Evolutionary conservation across 2,329 filamentous ascomycete genomes (phyloP), one percentile per base, ranked within the genome.

Genomic region (Aspergillus hortae): DNA sequence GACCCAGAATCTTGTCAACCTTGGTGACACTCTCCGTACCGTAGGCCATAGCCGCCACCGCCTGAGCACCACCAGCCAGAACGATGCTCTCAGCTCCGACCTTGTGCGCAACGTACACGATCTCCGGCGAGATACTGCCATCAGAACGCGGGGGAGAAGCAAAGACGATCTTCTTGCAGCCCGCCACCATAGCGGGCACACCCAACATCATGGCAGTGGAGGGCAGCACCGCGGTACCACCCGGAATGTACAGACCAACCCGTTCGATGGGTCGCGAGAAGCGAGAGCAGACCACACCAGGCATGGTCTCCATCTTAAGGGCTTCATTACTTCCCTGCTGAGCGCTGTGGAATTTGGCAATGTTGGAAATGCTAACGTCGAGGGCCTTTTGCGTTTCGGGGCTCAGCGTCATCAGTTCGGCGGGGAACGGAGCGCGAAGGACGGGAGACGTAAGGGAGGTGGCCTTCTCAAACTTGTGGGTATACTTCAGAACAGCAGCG

Each of bases 121-220:
- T 96, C 70, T 99, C 94, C 0, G 94, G 94, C 1, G 92, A 96
- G 57, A 97, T 83, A 61, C 87, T 90, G 46, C 94, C 94, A 65
- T 97, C 92, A 0, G 88, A 74, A 41, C 94, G 86, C 15, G 94
- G 94, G 27, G 94, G 94, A 0, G 92, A 95, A 17, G 94, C 94
- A 33, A 99, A 77, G 14, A 99, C 88, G 55, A 99, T 96, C 73
- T 88, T 95, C 75, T 92, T 85, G 80, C 94, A 99, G 21, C 94
- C 94, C 21, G 94, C 94, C 6, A 97, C 94, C 88, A 95, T 95
- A 54, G 94, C 94, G 6, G 94, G 94, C 4, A 99, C 94, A 67
- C 94, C 94, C 49, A 99, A 82, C 94, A 99, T 99, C 59, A 99
- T 86, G 3, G 94, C 94, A 6, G 94, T 97, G 51, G 91, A 96